Conservation (phyloP, 108 stramenopile genomes). For the Aureococcus anophagefferens region DNA sequence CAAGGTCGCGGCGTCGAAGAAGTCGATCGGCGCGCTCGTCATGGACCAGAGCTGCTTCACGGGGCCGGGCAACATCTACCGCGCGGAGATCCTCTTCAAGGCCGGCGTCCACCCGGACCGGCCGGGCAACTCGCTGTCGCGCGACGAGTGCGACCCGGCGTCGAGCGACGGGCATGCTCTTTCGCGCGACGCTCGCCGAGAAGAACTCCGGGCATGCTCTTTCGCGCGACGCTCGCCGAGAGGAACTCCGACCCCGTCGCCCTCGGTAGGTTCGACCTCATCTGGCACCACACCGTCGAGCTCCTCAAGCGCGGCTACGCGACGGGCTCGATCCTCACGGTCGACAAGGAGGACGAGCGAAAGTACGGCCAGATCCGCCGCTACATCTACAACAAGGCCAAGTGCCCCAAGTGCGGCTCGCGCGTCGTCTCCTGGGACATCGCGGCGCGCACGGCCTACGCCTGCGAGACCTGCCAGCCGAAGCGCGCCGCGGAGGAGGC, state of each 20-base stretch:
- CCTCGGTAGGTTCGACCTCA: too few species aligned
- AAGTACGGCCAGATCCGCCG: constrained; percentile 36
- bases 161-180: too few species aligned
- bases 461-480: constrained; percentile 55
- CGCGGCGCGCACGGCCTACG: constrained; percentile 51
- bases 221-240: too few species aligned
- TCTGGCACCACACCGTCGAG: constrained; percentile 50
- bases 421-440: constrained; percentile 50
- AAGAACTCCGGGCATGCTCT: too few species aligned
- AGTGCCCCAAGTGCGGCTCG: constrained; percentile 43
- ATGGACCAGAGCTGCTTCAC: constrained; percentile 65
- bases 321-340: constrained; percentile 55
- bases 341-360: constrained; percentile 39
- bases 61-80: constrained; percentile 65
- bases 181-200: too few species aligned
- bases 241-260: too few species aligned
- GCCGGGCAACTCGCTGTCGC: constrained; percentile 29
- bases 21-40: constrained; percentile 50
- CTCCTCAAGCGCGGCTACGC: constrained; percentile 47
- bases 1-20: constrained; percentile 44
- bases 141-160: constrained; percentile 40
- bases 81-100: constrained; percentile 61
- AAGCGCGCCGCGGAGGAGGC: background rate
- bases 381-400: constrained; percentile 56
- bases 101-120: constrained; percentile 49